Conservation (phyloP, 2,329 filamentous ascomycete genomes). For the Ilyonectria sp. region DNA sequence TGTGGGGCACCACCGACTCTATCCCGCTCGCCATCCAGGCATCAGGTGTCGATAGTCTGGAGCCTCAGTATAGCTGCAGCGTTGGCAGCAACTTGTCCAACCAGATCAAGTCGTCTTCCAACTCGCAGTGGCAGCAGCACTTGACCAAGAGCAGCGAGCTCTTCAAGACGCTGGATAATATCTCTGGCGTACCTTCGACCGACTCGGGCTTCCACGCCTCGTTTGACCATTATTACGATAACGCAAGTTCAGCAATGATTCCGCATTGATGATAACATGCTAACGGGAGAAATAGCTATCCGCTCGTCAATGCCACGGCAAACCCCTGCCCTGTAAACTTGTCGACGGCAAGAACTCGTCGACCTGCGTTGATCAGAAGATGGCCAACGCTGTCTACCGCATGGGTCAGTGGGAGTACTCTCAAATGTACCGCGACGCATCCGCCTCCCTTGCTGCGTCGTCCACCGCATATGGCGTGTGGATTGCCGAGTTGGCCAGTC, state of each 20-base stretch:
- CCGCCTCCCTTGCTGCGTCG: constrained; percentile 73
- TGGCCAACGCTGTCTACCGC: constrained; percentile 80
- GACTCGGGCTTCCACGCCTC: constrained; percentile 77
- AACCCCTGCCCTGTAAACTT: constrained; percentile 78
- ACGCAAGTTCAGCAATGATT: constrained; percentile 50
- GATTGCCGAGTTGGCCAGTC: constrained; percentile 78
- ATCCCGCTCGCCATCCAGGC: constrained; percentile 66
- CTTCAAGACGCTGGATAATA: constrained; percentile 73
- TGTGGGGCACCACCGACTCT: constrained; percentile 67
- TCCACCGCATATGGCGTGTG: constrained; percentile 78
- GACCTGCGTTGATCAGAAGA: constrained; percentile 73
- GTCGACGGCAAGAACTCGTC: constrained; percentile 61
- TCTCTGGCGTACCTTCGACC: constrained; percentile 74
- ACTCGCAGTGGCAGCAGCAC: constrained; percentile 74
- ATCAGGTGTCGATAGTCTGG: constrained; percentile 77
- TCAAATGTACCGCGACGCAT: constrained; percentile 80
- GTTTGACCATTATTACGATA: constrained; percentile 90
- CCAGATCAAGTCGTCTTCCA: constrained; percentile 60
- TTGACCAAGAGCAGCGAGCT: constrained; percentile 70
- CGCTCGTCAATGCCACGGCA: constrained; percentile 81
- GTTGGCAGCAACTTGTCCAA: constrained; percentile 61
- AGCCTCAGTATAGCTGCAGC: constrained; percentile 79
- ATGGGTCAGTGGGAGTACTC: constrained; percentile 87
- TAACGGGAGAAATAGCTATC: constrained; percentile 63
- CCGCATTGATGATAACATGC: too few species aligned